Percentiles rank a stretch among this genome's conserved stretches.
phyloP scores from a whole-genome alignment of 768 basidiomycete genomes.

The Xerocomellus chrysenteron region DNA sequence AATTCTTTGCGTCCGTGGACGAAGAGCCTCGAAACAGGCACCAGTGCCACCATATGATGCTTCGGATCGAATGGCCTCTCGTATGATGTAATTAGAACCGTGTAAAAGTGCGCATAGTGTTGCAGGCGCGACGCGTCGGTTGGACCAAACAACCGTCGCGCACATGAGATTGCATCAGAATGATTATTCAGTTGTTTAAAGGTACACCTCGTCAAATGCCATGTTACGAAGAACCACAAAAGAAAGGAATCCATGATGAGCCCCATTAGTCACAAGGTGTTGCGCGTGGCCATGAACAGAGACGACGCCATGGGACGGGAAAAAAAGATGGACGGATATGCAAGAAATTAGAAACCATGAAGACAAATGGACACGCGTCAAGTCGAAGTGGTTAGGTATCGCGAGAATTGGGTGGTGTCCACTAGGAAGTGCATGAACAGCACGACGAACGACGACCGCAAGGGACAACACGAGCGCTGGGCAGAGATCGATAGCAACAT shows the following conservation, averaged over 20 bases:
- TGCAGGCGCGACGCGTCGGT: no score
- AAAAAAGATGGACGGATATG: slow-evolving; percentile 14
- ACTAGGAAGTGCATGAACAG: slow-evolving; percentile 10
- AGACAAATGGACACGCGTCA: slow-evolving; percentile 8
- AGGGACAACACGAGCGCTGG: slow-evolving; percentile 14
- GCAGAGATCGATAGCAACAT: slow-evolving; percentile 25
- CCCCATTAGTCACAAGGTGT: slow-evolving; percentile 10
- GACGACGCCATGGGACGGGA: neutral
- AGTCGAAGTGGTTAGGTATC: slow-evolving; percentile 17
- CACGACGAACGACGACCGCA: slow-evolving; percentile 12
- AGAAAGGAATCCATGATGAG: slow-evolving; percentile 7
- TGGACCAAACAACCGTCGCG: no score
- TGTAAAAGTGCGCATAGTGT: no score
- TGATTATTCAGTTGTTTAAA: slow-evolving; percentile 21
- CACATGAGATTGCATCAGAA: neutral
- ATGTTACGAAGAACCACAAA: slow-evolving; percentile 13
- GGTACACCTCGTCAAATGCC: slow-evolving; percentile 26
- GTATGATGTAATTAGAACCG: no score
- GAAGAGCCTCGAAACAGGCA: no score
- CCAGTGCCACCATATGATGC: no score
- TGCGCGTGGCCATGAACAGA: slow-evolving; percentile 1
- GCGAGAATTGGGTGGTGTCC: slow-evolving; percentile 6
- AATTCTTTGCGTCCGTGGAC: no score
- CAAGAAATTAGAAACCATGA: slow-evolving; percentile 19
- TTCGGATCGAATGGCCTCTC: no score